Percentiles rank a stretch among this genome's conserved stretches.
Conservation (phyloP, 2,329 filamentous ascomycete species). For the Onygenales sp. region DNA sequence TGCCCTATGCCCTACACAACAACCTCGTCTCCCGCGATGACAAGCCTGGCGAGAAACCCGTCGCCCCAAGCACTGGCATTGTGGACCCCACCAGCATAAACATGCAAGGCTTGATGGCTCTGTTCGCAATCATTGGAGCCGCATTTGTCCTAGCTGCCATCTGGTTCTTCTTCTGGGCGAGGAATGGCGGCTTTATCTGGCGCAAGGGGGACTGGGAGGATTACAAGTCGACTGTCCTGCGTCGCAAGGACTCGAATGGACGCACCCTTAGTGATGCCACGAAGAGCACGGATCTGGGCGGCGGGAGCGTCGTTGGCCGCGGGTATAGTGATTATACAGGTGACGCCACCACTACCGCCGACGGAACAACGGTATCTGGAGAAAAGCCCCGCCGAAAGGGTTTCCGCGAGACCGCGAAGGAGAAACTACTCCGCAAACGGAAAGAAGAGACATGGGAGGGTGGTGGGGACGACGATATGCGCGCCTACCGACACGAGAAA, state of each 20-base stretch:
- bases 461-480: slow-evolving; percentile 58
- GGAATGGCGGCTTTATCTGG: slow-evolving; percentile 89
- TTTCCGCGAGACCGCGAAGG: slow-evolving; percentile 33
- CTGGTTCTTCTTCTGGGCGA: slow-evolving; percentile 99
- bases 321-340: slow-evolving; percentile 57
- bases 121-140: slow-evolving; percentile 77
- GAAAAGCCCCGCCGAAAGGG: slow-evolving; percentile 18
- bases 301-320: slow-evolving; percentile 59
- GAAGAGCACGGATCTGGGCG: slow-evolving; percentile 72
- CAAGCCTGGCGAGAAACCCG: background rate
- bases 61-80: slow-evolving; percentile 25
- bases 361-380: slow-evolving; percentile 39
- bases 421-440: slow-evolving; percentile 25
- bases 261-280: slow-evolving; percentile 76
- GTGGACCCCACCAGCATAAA: slow-evolving; percentile 35
- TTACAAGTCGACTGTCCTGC: slow-evolving; percentile 89
- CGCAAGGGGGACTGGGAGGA: slow-evolving; percentile 87
- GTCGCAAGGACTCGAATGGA: slow-evolving; percentile 81
- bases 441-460: slow-evolving; percentile 44
- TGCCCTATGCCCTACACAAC: background rate
- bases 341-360: slow-evolving; percentile 34
- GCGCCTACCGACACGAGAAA: slow-evolving; percentile 77
- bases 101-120: slow-evolving; percentile 60
- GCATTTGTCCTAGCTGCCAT: slow-evolving; percentile 65
- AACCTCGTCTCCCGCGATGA: background rate